phyloP scores from a whole-genome alignment of 352 stramenopile genomes.

The Pythium rishiriense region DNA sequence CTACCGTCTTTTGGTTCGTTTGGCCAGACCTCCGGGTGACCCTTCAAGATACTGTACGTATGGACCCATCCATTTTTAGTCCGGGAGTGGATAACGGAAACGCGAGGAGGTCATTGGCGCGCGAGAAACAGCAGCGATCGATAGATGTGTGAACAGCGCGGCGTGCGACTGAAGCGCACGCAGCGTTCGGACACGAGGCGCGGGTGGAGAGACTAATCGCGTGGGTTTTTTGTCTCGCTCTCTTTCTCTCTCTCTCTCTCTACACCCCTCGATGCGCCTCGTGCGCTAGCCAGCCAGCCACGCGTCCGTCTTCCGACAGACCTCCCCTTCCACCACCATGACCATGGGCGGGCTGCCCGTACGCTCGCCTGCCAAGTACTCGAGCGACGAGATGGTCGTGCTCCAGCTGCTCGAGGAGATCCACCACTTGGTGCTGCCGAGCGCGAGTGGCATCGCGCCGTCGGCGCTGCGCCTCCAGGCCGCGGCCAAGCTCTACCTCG shows the following conservation, averaged over 20 bases:
- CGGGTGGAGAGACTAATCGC: too few relatives aligned
- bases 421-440: constrained; percentile 35
- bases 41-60: not conserved
- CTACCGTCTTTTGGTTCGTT: constrained; percentile 11
- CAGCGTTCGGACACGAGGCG: not conserved
- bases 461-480: constrained; percentile 38
- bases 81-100: constrained; percentile 8
- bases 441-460: constrained; percentile 32
- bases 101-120: not conserved
- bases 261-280: too few relatives aligned
- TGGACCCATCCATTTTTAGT: constrained; percentile 5
- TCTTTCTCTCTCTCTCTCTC: too few relatives aligned
- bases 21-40: not conserved
- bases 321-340: not conserved
- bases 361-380: not conserved
- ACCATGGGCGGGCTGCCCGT: not conserved
- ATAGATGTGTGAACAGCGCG: not conserved
- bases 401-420: constrained; percentile 77
- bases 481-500: constrained; percentile 70
- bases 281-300: too few relatives aligned
- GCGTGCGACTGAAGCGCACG: not conserved
- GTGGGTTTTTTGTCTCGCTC: too few relatives aligned
- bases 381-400: constrained; percentile 57
- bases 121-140: too few relatives aligned
- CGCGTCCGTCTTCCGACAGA: not conserved